A percentile compares a stretch with the other conserved stretches of the same genome.
Evolutionary conservation across 1,284 basidiomycete genomes (phyloP).

Genomic region (Psilocybe mexicana): DNA sequence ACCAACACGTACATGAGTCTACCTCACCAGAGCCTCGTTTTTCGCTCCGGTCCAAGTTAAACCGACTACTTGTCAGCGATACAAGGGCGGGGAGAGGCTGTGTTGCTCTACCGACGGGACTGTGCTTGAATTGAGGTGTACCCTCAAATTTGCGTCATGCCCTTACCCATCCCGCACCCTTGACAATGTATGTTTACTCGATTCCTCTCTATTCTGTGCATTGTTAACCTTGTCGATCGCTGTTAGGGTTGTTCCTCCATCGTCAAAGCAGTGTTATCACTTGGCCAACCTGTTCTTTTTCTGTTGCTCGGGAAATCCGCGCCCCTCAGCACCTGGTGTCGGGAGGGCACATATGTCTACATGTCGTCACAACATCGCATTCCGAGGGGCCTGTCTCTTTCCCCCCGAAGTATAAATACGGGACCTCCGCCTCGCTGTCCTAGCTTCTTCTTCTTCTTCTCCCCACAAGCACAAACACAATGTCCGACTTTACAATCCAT

Average conservation of each 20-base stretch:
- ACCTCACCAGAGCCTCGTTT: neutral
- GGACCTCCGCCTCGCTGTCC: neutral
- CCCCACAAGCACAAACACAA: neutral
- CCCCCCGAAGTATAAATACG: conserved; percentile 12
- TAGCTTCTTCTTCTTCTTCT: neutral
- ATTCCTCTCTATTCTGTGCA: neutral
- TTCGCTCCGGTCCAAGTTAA: neutral
- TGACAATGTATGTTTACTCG: neutral
- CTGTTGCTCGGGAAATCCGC: neutral
- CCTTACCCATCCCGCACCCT: neutral
- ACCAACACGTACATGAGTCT: neutral
- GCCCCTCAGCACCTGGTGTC: neutral
- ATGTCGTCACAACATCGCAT: neutral
- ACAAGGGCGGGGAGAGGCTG: conserved; percentile 2
- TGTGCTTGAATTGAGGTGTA: neutral
- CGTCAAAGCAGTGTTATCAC: neutral
- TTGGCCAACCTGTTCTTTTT: neutral
- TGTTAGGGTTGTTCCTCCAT: neutral
- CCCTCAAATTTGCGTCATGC: neutral
- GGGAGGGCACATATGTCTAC: neutral
- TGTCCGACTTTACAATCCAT: conserved; percentile 24
- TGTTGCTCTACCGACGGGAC: neutral
- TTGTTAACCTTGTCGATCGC: neutral
- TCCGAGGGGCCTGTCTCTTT: neutral
- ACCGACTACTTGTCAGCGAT: too few species aligned